Conservation (phyloP, 805 yeast species). For the Lipomyces mesembrius region DNA sequence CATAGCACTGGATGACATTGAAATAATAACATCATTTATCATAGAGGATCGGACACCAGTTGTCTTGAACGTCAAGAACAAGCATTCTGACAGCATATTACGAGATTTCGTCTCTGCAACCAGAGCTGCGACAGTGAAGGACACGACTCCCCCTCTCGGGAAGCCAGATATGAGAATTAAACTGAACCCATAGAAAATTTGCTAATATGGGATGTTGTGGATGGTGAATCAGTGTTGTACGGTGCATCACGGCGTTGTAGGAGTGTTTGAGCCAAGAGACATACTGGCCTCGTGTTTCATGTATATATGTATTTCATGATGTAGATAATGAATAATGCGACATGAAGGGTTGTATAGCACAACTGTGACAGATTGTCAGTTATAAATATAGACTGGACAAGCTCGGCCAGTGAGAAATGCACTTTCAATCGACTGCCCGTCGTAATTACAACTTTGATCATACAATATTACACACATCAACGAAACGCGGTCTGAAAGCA, state of each 20-base stretch:
- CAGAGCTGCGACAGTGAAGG: slow-evolving; percentile 12
- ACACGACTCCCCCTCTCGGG: slow-evolving; percentile 16
- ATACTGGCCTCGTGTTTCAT: background rate
- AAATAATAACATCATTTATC: background rate
- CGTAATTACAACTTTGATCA: no score
- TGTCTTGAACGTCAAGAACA: slow-evolving; percentile 59
- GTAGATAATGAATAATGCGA: no score
- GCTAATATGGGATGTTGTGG: background rate
- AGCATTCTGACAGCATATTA: slow-evolving; percentile 59
- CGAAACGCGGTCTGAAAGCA: background rate
- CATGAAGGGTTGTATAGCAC: no score
- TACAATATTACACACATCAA: background rate
- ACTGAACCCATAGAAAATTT: slow-evolving; percentile 7
- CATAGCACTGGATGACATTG: background rate
- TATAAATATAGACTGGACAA: no score
- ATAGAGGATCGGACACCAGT: slow-evolving; percentile 14
- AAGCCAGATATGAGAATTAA: slow-evolving; percentile 10
- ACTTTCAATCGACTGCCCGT: no score
- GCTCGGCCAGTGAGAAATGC: no score
- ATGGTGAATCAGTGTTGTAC: background rate
- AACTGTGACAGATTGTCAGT: no score
- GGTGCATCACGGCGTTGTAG: background rate
- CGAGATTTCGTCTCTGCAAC: slow-evolving; percentile 53
- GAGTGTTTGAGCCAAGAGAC: background rate
- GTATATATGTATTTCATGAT: background rate